Percentiles rank a stretch among this genome's conserved stretches.
phyloP scores from a whole-genome alignment of 2,329 filamentous ascomycete genomes.

The Aspergillus brunneoviolaceus region DNA sequence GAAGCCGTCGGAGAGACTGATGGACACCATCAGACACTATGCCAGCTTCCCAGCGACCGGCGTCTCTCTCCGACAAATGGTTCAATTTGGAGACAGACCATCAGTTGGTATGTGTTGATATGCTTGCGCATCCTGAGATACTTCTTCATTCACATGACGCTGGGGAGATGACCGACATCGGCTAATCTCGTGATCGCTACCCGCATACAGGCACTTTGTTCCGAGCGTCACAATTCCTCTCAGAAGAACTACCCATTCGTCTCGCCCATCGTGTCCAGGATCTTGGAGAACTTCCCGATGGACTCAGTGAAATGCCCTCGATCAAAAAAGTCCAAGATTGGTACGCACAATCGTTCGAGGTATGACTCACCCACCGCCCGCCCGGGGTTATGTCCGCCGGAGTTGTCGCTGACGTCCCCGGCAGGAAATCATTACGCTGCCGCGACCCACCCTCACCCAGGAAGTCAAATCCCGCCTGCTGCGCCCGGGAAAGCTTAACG shows the following conservation, averaged over 20 bases:
- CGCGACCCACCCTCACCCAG: slow-evolving; percentile 71
- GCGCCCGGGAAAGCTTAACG: slow-evolving; percentile 48
- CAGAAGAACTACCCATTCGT: slow-evolving; percentile 95
- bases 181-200: slow-evolving; percentile 17
- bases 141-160: slow-evolving; percentile 6
- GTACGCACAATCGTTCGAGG: slow-evolving; percentile 99
- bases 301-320: slow-evolving; percentile 95
- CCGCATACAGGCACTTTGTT: slow-evolving; percentile 76
- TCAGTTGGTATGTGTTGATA: slow-evolving; percentile 67
- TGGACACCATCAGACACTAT: slow-evolving; percentile 97
- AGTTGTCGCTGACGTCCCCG: slow-evolving; percentile 23
- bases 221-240: slow-evolving; percentile 95
- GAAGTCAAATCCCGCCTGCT: slow-evolving; percentile 79
- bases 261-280: slow-evolving; percentile 96
- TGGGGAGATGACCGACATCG: background rate
- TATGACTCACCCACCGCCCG: slow-evolving; percentile 47
- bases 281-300: slow-evolving; percentile 86
- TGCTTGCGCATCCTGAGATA: background rate
- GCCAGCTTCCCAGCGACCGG: slow-evolving; percentile 95
- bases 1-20: slow-evolving; percentile 85
- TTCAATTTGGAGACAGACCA: slow-evolving; percentile 93
- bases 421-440: slow-evolving; percentile 83
- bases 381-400: slow-evolving; percentile 2
- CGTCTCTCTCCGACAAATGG: slow-evolving; percentile 96
- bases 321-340: slow-evolving; percentile 94